Base-by-base conservation (phyloP, 345 rosid species). In the Stellera chamaejasme region DNA sequence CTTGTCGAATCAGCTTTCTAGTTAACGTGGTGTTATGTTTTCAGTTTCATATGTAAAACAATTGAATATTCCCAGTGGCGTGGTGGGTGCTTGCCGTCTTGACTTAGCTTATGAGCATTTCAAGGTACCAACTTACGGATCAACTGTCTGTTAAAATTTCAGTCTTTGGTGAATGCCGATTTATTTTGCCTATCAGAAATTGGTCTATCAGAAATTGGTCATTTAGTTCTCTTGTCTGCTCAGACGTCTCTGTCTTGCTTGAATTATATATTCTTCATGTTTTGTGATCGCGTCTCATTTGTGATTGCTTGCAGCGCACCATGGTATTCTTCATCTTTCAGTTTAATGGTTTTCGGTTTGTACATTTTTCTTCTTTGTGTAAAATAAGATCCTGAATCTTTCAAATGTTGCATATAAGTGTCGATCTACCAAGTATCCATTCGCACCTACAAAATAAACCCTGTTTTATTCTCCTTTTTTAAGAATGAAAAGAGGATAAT, bases 71-170 rank as follows among this genome's bases (percentile, higher is more conserved):
- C 99, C 97, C 9, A 93, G 87, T 26, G 98, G 98, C 6, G 89
- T 89, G 51, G 99, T 89, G 60, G 99, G 97, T 45, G 87, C 99
- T 68, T 93, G 97, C 75, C 90, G 88, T 11, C 94, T 93, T 73
- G 99, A 89, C 78, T 76, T 87, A 72, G 97, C 99, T n/a, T 93
- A 87, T 63, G 96, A 89, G 57, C 94, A 87, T 78, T 93, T 93
- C 77, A 93, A 93, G 99, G 99, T 89, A 81, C 27, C 56, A 51
- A 15, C 68, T 43, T 27, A 62, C 49, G 43, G 52, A 59, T 39
- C 23, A 19, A 19, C 1, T 19, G 23, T 19, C 23, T 19, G 23
- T 19, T 19, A 19, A 19, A 41, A 52, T 11, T 45, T 47, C 19
- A 23, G 45, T 26, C 48, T 25, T 59, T 28, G 11, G 36, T 48